A percentile compares a stretch with the other conserved stretches of the same genome.
These are phyloP conservation scores for Eucalyptus decipiens DNA, from an alignment of 345 rosid genomes.

Conservation along the genomic window DNA sequence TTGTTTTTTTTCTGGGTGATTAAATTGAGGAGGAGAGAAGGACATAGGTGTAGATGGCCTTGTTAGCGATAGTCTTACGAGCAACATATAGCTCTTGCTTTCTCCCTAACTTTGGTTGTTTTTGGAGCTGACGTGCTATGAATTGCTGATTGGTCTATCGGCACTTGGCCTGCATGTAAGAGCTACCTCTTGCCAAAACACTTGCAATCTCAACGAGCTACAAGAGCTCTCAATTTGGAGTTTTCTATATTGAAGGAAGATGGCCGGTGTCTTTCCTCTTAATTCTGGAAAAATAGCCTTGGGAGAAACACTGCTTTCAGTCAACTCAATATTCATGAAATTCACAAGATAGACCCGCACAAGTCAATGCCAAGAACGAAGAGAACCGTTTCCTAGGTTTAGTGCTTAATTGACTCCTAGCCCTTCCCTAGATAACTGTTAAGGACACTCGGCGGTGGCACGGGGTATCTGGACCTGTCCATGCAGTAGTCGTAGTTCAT, in stretches of 20 bases:
- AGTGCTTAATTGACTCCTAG: neutral
- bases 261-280: neutral
- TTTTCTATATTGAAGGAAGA: neutral
- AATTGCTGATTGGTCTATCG: too few species aligned
- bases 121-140: too few species aligned
- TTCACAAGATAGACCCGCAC: neutral
- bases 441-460: slow-evolving; percentile 14
- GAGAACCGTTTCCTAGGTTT: neutral
- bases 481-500: slow-evolving; percentile 29
- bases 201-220: neutral
- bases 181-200: neutral
- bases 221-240: neutral
- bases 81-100: too few species aligned
- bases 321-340: neutral
- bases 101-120: too few species aligned
- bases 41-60: neutral
- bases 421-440: neutral
- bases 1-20: neutral
- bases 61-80: too few species aligned
- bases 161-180: neutral
- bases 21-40: neutral
- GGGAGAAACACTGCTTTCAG: neutral
- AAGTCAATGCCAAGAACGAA: neutral
- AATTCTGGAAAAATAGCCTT: neutral
- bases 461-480: slow-evolving; percentile 9